Conservation (phyloP, 441 rosid species). For the Populus hybrid region DNA sequence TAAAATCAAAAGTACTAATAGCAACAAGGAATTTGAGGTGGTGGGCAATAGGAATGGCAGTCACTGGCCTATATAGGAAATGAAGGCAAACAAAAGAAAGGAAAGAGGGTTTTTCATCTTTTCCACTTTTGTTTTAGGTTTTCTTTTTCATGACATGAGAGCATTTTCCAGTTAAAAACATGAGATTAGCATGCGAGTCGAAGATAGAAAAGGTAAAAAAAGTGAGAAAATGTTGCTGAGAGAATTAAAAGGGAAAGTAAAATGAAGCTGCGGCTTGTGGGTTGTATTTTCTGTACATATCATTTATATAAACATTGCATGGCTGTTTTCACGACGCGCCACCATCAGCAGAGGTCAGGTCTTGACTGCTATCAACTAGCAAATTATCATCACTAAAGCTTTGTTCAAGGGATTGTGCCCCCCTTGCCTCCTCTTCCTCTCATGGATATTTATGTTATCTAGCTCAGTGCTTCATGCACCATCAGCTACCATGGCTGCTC, state of each 20-base stretch:
- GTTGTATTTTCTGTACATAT: neutral
- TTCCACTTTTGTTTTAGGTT: too few species aligned
- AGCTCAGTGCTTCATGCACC: slow-evolving; percentile 34
- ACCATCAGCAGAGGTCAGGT: neutral
- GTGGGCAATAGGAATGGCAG: slow-evolving; percentile 27
- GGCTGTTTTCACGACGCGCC: neutral
- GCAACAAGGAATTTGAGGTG: slow-evolving; percentile 42
- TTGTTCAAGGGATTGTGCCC: neutral
- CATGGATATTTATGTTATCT: neutral
- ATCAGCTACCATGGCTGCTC: slow-evolving; percentile 71
- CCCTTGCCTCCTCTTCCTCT: neutral
- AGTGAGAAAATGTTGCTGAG: neutral
- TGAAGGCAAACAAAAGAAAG: too few species aligned
- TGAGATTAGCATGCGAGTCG: neutral
- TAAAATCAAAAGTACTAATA: neutral
- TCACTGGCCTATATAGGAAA: slow-evolving; percentile 7
- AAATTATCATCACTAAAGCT: neutral
- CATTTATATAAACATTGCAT: neutral
- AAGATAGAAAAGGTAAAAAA: neutral
- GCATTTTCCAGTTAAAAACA: neutral
- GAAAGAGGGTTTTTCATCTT: too few species aligned
- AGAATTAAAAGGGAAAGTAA: neutral
- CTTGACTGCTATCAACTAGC: neutral
- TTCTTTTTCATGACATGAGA: neutral
- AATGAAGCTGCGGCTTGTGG: neutral